These are phyloP conservation scores for Collybia mongolica DNA, from an alignment of 768 basidiomycete species.

Conservation along the genomic window DNA sequence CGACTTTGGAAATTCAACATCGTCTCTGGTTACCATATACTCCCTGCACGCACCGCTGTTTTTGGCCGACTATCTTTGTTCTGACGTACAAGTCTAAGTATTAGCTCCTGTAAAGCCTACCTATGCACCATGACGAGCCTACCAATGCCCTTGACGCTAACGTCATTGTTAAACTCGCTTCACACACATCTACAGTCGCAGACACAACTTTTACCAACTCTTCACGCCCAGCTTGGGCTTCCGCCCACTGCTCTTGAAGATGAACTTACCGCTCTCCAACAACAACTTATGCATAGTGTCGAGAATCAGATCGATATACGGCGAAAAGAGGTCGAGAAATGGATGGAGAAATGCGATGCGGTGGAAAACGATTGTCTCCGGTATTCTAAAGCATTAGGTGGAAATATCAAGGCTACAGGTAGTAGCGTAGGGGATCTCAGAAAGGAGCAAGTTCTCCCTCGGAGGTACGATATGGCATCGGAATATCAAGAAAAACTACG, in stretches of 20 bases:
- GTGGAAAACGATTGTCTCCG: conserved; percentile 66
- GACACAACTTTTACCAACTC: conserved; percentile 75
- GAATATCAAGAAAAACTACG: conserved; percentile 77
- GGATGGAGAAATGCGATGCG: conserved; percentile 60
- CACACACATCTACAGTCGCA: conserved; percentile 79
- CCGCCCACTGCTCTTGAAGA: conserved; percentile 78
- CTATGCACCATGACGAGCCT: conserved; percentile 21
- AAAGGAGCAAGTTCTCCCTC: conserved; percentile 72
- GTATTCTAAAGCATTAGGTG: conserved; percentile 70
- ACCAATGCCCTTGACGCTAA: conserved; percentile 40
- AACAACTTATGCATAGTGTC: conserved; percentile 73
- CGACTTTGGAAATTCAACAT: background rate
- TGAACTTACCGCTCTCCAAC: conserved; percentile 72
- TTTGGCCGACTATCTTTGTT: background rate
- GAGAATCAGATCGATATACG: conserved; percentile 69
- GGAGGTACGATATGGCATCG: conserved; percentile 63
- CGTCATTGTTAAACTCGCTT: conserved; percentile 71
- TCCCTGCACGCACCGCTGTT: background rate
- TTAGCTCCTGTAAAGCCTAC: background rate
- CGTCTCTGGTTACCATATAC: background rate
- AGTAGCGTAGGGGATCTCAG: conserved; percentile 65
- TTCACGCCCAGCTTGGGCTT: conserved; percentile 83
- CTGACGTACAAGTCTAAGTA: background rate
- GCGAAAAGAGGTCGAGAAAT: conserved; percentile 74
- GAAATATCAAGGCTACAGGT: conserved; percentile 66